phyloP scores from a whole-genome alignment of 2,329 filamentous ascomycete genomes.

The Aspergillus udagawae region DNA sequence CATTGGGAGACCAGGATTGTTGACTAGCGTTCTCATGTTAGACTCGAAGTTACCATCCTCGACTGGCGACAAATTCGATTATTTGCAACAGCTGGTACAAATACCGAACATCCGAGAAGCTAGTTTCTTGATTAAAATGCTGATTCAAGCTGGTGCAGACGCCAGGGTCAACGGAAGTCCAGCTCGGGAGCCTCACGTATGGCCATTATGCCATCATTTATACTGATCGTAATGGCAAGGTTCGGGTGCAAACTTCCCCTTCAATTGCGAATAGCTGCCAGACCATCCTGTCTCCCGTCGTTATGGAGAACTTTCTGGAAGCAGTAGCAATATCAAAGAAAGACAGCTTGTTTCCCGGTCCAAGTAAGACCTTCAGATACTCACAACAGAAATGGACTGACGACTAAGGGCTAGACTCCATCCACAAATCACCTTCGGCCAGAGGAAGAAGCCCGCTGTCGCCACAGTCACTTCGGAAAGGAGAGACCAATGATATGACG shows the following conservation, averaged over 20 bases:
- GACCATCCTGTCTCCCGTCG: slow-evolving; percentile 24
- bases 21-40: not conserved
- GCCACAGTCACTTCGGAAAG: slow-evolving; percentile 10
- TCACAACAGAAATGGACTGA: not conserved
- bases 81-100: not conserved
- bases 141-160: slow-evolving; percentile 11
- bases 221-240: slow-evolving; percentile 26
- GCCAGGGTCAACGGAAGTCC: slow-evolving; percentile 20
- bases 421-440: slow-evolving; percentile 1
- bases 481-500: slow-evolving; percentile 2
- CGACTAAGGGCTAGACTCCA: slow-evolving; percentile 5
- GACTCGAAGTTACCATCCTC: not conserved
- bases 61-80: not conserved
- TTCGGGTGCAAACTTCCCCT: slow-evolving; percentile 27
- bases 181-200: slow-evolving; percentile 18
- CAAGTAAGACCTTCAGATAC: slow-evolving; percentile 14
- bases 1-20: not conserved
- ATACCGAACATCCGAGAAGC: not conserved
- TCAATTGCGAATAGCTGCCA: slow-evolving; percentile 27
- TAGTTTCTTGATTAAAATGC: not conserved
- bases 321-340: slow-evolving; percentile 27
- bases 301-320: slow-evolving; percentile 26
- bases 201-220: slow-evolving; percentile 32
- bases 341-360: slow-evolving; percentile 11
- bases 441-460: slow-evolving; percentile 13